Conservation (phyloP, 2,329 filamentous ascomycete genomes). For the Cladosporium sp. region DNA sequence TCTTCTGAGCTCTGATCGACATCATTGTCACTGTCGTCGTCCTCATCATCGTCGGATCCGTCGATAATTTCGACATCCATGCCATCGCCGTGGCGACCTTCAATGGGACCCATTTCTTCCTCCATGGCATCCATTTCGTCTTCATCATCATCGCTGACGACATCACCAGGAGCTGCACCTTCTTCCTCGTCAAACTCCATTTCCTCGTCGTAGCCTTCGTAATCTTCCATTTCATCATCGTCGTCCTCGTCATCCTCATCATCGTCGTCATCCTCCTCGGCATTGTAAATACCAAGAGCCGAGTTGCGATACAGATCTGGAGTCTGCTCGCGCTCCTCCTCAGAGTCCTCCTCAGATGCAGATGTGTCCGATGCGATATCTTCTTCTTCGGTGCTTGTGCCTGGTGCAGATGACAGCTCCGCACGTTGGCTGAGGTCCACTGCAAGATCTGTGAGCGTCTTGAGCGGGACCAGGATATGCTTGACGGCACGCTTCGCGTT, state of each 20-base stretch:
- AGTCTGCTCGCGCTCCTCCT: conserved; percentile 70
- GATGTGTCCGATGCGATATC: conserved; percentile 85
- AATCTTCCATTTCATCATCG: conserved; percentile 84
- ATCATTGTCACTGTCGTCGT: conserved; percentile 56
- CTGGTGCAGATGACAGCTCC: conserved; percentile 58
- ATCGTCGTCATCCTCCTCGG: conserved; percentile 65
- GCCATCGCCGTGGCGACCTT: conserved; percentile 57
- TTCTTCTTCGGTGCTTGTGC: conserved; percentile 68
- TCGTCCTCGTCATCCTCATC: conserved; percentile 58
- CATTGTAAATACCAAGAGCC: conserved; percentile 85
- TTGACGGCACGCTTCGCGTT: conserved; percentile 92
- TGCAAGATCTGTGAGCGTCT: conserved; percentile 80
- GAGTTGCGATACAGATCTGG: conserved; percentile 97
- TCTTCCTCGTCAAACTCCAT: conserved; percentile 92
- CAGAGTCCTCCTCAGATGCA: conserved; percentile 61
- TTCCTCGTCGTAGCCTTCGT: conserved; percentile 77
- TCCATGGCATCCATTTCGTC: conserved; percentile 76
- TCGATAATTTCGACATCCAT: conserved; percentile 85
- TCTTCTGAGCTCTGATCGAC: conserved; percentile 54
- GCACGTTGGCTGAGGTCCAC: conserved; percentile 79
- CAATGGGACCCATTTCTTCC: conserved; percentile 69
- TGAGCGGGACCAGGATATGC: conserved; percentile 86
- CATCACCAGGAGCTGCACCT: conserved; percentile 74
- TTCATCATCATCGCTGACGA: conserved; percentile 82
- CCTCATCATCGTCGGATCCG: conserved; percentile 63